Base-by-base conservation (phyloP, 2,329 filamentous ascomycete species). In the Westerdykella aurantiaca region DNA sequence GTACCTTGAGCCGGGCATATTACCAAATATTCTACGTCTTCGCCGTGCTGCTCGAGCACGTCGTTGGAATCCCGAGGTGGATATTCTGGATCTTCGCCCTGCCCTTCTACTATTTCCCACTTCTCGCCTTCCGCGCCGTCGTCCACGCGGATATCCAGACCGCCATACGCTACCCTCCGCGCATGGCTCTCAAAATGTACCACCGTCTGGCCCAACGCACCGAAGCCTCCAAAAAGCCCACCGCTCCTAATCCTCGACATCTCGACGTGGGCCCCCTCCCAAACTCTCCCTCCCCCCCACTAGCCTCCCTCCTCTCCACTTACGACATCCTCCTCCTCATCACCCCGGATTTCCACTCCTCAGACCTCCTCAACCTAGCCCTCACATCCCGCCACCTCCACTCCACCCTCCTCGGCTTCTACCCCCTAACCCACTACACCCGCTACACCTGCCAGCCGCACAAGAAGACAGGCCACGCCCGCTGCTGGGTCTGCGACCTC, bases 301-400 rank as follows among this genome's bases (percentile, higher is more conserved):
- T 64, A 5, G 43, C 60, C 10, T 47, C 55, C 3, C 62, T 64
- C 31, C 41, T 64, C n/a, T 37, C 45, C n/a, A 49, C 55, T 16
- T 64, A 63, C 42, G 61, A 64, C 37, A 56, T 64, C 34, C 45
- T 64, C 3, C 53, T 64, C 13, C 41, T 54, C 4, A 49, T 63
- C 25, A 40, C 46, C 3, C 33, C 51, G 31, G n/a, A 62, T n/a
- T 48, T 63, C 2, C 60, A 64, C 44, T 62, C 56, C 46, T 14
- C 41, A 10, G 61, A 64, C 45, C 31, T 62, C 13, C 31, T 51
- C 29, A 57, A 50, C 34, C 50, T 64, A n/a, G 45, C 47, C 18
- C 43, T 50, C 1, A 49, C 55, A n/a, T 63, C 58, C 1, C 58
- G 55, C 35, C 52, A 49, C 41, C 49, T 64, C 3, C 52, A 55